phyloP scores from a whole-genome alignment of 306 rosid genomes.

The Vigna unguiculata region DNA sequence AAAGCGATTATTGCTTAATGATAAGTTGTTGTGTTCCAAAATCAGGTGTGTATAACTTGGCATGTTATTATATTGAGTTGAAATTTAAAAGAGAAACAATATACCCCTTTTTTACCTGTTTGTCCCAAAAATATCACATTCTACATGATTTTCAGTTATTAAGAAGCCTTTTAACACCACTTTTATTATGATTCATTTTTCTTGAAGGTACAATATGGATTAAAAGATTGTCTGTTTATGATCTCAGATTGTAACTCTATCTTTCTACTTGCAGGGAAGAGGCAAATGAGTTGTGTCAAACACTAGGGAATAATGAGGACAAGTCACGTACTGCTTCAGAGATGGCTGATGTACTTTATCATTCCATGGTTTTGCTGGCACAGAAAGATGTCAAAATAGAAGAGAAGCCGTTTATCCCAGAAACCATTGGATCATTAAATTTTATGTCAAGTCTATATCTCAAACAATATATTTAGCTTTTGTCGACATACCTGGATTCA shows the following conservation, averaged over 20 bases:
- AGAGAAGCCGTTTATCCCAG: slow-evolving; percentile 56
- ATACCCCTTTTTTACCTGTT: not conserved
- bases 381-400: slow-evolving; percentile 73
- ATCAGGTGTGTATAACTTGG: slow-evolving; percentile 57
- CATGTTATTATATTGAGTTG: slow-evolving; percentile 30
- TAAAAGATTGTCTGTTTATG: not conserved
- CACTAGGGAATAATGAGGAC: slow-evolving; percentile 75
- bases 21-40: slow-evolving; percentile 78
- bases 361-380: slow-evolving; percentile 78
- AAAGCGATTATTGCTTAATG: slow-evolving; percentile 63
- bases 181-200: not conserved
- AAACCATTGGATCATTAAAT: slow-evolving; percentile 36
- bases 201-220: slow-evolving; percentile 22
- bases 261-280: slow-evolving; percentile 67
- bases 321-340: slow-evolving; percentile 75
- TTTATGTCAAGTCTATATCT: slow-evolving; percentile 9
- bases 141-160: not conserved
- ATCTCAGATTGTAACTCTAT: slow-evolving; percentile 19
- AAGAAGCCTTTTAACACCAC: not conserved
- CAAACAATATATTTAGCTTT: slow-evolving; percentile 5
- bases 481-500: slow-evolving; percentile 28
- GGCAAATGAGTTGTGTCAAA: slow-evolving; percentile 80
- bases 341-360: slow-evolving; percentile 87
- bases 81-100: not conserved
- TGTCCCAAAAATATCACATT: slow-evolving; percentile 2